phyloP scores from a whole-genome alignment of 208 protist species.

The Leishmania aethiopica region DNA sequence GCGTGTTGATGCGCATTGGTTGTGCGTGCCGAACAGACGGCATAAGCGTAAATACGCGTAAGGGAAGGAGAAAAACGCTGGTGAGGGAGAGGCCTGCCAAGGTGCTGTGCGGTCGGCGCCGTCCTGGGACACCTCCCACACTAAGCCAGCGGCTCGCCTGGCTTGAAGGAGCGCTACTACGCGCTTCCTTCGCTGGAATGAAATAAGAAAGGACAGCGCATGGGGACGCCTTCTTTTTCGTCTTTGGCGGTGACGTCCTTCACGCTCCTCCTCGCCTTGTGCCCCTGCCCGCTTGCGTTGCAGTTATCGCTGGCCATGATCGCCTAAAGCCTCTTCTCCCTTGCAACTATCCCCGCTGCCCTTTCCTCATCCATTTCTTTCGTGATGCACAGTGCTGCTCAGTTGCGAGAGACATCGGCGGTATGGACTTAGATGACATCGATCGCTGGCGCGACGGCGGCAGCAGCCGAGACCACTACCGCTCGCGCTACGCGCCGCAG shows the following conservation, averaged over 20 bases:
- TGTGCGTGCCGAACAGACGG: neutral
- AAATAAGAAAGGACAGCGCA: neutral
- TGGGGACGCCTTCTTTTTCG: neutral
- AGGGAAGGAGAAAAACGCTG: neutral
- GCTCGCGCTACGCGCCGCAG: neutral
- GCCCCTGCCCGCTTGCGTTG: neutral
- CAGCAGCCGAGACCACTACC: constrained; percentile 12
- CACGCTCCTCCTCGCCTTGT: neutral
- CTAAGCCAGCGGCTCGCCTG: neutral
- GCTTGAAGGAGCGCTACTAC: neutral
- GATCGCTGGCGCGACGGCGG: constrained; percentile 16
- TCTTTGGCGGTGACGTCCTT: neutral
- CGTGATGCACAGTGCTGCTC: neutral
- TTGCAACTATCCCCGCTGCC: neutral
- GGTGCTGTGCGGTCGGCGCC: neutral
- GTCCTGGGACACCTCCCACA: neutral
- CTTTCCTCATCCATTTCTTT: too few species aligned
- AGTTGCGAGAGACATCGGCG: neutral
- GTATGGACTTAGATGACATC: constrained; percentile 28
- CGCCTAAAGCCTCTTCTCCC: neutral
- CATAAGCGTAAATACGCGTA: neutral
- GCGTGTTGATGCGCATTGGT: neutral
- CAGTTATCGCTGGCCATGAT: neutral
- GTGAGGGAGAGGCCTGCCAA: neutral
- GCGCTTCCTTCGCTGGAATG: neutral